Base-by-base conservation (phyloP, 345 rosid genomes). In the Abelmoschus esculentus region DNA sequence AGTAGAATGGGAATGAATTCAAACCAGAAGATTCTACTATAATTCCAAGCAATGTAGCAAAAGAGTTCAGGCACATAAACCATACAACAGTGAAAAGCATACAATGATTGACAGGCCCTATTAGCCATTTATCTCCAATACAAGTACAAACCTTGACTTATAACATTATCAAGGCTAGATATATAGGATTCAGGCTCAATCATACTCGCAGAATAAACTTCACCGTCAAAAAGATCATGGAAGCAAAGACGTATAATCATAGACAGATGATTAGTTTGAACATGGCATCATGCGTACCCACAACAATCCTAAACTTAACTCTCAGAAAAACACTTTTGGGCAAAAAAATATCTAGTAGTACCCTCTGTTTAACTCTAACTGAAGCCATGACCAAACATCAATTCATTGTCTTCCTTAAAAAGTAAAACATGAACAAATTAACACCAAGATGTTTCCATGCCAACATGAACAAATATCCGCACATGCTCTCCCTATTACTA, bases 81-180 rank as follows among this genome's bases (percentile, higher is more conserved):
- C 58, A 29, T 47, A 49, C 14, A 66, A 28, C 14, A 40, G 1
- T 14, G 40, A 66, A 26, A 57, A 66, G 26, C 26, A 22, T 22
- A 22, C 26, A 22, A 14, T 15, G 8, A 47, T 47, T 3, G 56
- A 28, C 26, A 14, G 4, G 26, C 22, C 32, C 26, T 34, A 66
- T 29, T 42, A 29, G 26, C 42, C n/a, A 49, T 66, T 66, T 50
- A 66, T 66, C 70, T 66, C 44, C 44, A 66, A 49, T 53, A 47
- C 32, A 49, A 49, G 32, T 53, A 47, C 32, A 49, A 66, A 47
- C 28, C 42, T 28, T 15, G 26, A 28, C 26, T 66, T 15, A 49
- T 4, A 66, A 40, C 70, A 47, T 29, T 49, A 15, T 8, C 42
- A 26, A 40, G 12, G 34, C 26, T 44, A 64, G 34, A 49, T 14